Conservation (phyloP, 768 basidiomycete species). For the Rhodotorula diobovata region DNA sequence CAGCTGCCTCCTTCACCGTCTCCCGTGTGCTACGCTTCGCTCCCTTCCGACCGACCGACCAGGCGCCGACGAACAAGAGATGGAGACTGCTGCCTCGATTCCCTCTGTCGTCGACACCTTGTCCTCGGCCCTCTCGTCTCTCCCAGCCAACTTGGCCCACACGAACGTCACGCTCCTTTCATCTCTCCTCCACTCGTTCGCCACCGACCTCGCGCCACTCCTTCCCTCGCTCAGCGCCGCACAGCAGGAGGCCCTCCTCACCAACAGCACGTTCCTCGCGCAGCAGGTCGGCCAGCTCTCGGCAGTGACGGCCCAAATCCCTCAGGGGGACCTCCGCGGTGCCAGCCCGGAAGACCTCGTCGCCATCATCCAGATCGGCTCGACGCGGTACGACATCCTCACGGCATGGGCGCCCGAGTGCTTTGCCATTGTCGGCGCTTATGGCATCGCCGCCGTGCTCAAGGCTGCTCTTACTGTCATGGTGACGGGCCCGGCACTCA, state of each 20-base stretch:
- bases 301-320: not conserved
- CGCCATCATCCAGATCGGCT: not conserved
- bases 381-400: constrained; percentile 1
- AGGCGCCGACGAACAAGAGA: not conserved
- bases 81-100: not conserved
- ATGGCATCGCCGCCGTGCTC: not conserved
- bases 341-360: not conserved
- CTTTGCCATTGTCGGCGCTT: not conserved
- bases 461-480: not conserved
- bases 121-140: not conserved
- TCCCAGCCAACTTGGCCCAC: not conserved
- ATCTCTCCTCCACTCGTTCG: not conserved
- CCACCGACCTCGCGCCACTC: not conserved
- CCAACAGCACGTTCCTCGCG: constrained; percentile 4
- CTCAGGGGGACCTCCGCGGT: not conserved
- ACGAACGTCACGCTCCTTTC: not conserved
- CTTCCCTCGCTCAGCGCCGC: not conserved
- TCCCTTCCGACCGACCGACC: too few relatives aligned
- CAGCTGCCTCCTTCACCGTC: too few relatives aligned
- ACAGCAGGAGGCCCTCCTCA: not conserved
- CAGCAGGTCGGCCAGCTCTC: not conserved
- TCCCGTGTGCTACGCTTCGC: not conserved
- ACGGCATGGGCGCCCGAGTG: constrained; percentile 5
- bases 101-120: not conserved
- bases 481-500: not conserved